Conservation (phyloP, 139 green algal species). For the Zygnema cylindricum region DNA sequence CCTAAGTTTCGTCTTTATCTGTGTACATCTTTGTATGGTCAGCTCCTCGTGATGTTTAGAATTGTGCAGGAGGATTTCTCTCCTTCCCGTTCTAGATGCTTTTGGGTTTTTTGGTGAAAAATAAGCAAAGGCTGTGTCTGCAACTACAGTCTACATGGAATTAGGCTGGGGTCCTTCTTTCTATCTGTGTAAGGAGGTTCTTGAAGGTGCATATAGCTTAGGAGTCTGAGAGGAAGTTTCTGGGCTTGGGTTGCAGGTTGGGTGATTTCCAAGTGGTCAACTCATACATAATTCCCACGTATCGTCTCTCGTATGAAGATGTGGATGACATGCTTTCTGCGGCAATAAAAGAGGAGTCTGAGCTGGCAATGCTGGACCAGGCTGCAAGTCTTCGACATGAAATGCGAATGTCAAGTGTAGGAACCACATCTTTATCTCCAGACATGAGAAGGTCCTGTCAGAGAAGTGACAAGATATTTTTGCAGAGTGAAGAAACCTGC, state of each 20-base stretch:
- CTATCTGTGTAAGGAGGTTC: conserved; percentile 5
- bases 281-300: conserved; percentile 63
- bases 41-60: no score
- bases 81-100: no score
- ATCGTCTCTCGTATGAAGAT: conserved; percentile 80
- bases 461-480: no score
- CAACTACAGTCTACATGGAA: background rate
- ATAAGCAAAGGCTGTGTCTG: no score
- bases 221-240: background rate
- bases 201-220: no score
- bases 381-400: conserved; percentile 26
- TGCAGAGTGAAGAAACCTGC: no score
- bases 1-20: no score
- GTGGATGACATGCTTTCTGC: conserved; percentile 72
- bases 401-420: background rate
- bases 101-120: no score
- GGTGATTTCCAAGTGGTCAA: conserved; percentile 64
- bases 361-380: conserved; percentile 57
- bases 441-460: no score
- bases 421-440: no score
- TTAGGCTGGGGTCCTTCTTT: background rate
- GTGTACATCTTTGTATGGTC: no score
- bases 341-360: conserved; percentile 52
- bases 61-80: no score
- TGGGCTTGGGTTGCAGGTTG: conserved; percentile 52